Evolutionary conservation across 345 rosid genomes (phyloP), one percentile per base, ranked within the genome.

Genomic region (Aquilaria malaccensis): DNA sequence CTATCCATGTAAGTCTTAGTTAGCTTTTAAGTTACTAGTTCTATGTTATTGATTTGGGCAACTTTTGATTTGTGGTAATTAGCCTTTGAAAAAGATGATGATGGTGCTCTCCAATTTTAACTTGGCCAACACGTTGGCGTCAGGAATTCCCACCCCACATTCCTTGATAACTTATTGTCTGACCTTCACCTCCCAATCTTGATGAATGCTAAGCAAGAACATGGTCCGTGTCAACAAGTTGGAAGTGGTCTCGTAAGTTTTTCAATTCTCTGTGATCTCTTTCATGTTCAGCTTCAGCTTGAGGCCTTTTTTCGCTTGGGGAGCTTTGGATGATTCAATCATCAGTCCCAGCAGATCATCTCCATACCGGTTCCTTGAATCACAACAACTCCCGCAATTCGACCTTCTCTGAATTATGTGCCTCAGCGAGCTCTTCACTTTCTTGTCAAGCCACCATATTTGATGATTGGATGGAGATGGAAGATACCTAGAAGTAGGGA

Each of bases 241-340:
- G 30, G 82, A 54, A 1, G 74, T 71, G 12, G 83, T 76, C 49
- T 79, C 83, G 3, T 81, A 82, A 13, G 83, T 72, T 64, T 79
- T 86, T 76, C 89, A 82, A 30, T 89, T 84, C 11, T 86, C 91
- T 51, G 82, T 49, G 47, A 85, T 79, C 58, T 83, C 83, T 56
- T 71, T 66, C 61, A 63, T 73, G 59, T 9, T 79, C 66, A 79
- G 30, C 43, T 64, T 78, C 22, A 45, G 59, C 37, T 14, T 48
- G 7, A 3, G 43, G 4, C 32, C 32, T 45, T 63, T n/a, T 30
- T 6, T 70, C 65, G 10, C 43, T 3, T 70, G 62, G 3, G 55
- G 14, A 33, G 47, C 52, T 51, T 46, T 67, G 11, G 69, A 60
- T 33, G 77, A 56, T 60, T 43, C 55, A 48, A 81, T 60, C 79